Conservation (phyloP, 805 yeast genomes). For the Candida hungchunana region DNA sequence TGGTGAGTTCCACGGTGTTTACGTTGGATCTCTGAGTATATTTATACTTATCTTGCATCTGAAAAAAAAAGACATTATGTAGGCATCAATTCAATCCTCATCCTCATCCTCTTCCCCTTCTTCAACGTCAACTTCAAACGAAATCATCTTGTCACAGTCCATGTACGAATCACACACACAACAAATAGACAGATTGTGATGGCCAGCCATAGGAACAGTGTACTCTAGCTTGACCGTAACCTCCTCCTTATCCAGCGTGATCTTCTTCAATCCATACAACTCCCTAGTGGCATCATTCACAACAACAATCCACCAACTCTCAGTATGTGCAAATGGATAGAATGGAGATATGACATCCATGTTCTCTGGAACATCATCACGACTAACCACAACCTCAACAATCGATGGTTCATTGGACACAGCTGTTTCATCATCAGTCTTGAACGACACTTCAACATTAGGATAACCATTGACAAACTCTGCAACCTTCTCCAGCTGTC, state of each 20-base stretch:
- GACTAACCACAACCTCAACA: slow-evolving; percentile 46
- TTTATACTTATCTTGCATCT: no score
- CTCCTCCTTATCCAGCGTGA: slow-evolving; percentile 46
- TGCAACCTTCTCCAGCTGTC: slow-evolving; percentile 63
- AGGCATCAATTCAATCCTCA: slow-evolving; percentile 19
- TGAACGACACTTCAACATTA: slow-evolving; percentile 65
- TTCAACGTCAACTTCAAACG: slow-evolving; percentile 44
- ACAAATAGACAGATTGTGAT: slow-evolving; percentile 66
- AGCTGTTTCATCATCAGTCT: slow-evolving; percentile 40
- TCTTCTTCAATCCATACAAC: slow-evolving; percentile 69
- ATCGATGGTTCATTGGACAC: slow-evolving; percentile 44
- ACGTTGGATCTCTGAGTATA: slow-evolving; percentile 15
- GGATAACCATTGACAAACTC: slow-evolving; percentile 89
- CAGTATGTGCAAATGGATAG: slow-evolving; percentile 58
- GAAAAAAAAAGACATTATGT: background rate
- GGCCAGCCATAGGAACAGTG: slow-evolving; percentile 56
- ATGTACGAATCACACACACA: slow-evolving; percentile 86
- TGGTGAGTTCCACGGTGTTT: slow-evolving; percentile 32
- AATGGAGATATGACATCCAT: slow-evolving; percentile 52
- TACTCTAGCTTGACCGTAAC: slow-evolving; percentile 53
- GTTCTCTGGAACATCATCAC: slow-evolving; percentile 80
- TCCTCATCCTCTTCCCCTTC: slow-evolving; percentile 28
- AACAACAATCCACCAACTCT: slow-evolving; percentile 84
- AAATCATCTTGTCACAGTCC: slow-evolving; percentile 87
- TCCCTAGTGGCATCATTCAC: slow-evolving; percentile 62